phyloP scores from a whole-genome alignment of 257 asterid species.

The Cruciata laevipes region DNA sequence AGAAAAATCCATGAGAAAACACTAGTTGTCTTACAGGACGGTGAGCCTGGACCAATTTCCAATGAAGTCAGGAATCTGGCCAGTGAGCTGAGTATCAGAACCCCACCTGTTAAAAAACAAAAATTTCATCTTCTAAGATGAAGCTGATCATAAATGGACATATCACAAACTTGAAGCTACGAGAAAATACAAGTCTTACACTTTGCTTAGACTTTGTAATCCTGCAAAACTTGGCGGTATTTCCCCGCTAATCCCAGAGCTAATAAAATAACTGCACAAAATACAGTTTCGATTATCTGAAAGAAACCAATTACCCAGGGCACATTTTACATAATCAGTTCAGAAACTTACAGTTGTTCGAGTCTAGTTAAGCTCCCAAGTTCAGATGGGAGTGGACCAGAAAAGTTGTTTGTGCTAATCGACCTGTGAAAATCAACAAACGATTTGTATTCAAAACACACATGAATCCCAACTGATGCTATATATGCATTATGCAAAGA shows the following conservation, averaged over 20 bases:
- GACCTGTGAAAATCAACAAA: constrained; percentile 28
- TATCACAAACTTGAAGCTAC: neutral
- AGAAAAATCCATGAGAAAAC: neutral
- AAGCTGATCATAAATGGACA: constrained; percentile 7
- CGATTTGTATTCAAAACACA: neutral
- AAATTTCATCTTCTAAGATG: constrained; percentile 15
- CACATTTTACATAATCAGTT: neutral
- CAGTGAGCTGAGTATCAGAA: constrained; percentile 59
- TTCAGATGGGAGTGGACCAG: constrained; percentile 66
- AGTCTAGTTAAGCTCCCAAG: constrained; percentile 57
- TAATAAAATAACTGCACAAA: constrained; percentile 38
- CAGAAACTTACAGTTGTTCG: constrained; percentile 41
- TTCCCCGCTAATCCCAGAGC: constrained; percentile 53
- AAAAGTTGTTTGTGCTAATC: constrained; percentile 58
- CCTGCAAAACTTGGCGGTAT: constrained; percentile 47
- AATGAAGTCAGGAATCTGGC: constrained; percentile 66
- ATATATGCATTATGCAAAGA: neutral
- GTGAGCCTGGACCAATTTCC: constrained; percentile 55
- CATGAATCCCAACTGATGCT: neutral
- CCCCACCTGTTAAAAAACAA: constrained; percentile 42
- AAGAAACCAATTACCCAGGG: too few species aligned
- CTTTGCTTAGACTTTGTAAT: constrained; percentile 29
- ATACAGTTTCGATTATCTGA: neutral
- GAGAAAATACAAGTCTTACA: constrained; percentile 32
- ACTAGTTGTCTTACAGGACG: constrained; percentile 39